Base-by-base conservation (phyloP, 768 basidiomycete species). In the Candolleomyces aberdarensis region DNA sequence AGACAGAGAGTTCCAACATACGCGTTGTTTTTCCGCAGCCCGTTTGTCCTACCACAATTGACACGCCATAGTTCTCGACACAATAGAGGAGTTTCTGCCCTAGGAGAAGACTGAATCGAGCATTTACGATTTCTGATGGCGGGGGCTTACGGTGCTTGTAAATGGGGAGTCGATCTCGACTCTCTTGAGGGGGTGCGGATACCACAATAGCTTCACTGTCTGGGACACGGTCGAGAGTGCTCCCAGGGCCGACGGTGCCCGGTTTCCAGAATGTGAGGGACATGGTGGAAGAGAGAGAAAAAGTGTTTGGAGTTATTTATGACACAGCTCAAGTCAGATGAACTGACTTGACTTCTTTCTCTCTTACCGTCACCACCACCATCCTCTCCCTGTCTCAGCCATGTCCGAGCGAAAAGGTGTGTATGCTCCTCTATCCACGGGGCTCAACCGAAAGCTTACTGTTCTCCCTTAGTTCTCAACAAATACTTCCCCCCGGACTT, bases 21-120 rank as follows among this genome's bases (percentile, higher is more conserved):
- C 95, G 96, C 64, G 96, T 99, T 7, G 95, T 96, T 76, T 99
- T 98, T 50, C 97, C 97, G 61, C 92, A 97, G 3, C 97, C 97
- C 0, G 97, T 98, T 68, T 98, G 92, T 9, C 92, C 96, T 9
- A 96, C 91, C 5, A 98, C 87, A 54, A 98, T 92, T 2, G 88
- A 81, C 9, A 95, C 89, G 4, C 89, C 89, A 69, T 89, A 83
- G 57, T 83, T 86, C 75, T 98, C 96, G 26, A 98, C 74, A 60
- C 88, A 87, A 67, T 92, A 91, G 8, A 98, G 74, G 3, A 98
- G 77, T 62, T 86, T 88, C 49, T 92, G 82, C 56, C 86, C 94
- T 96, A 70, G 9, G 36, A 8, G 36, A 11, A 47, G 61, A 8
- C 52, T 62, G 19, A 44, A 57, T 20, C 11, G n/a, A 10, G n/a